Percentiles rank a stretch among this genome's conserved stretches.
phyloP scores from a whole-genome alignment of 1,284 basidiomycete genomes.

The Moesziomyces aphidis region DNA sequence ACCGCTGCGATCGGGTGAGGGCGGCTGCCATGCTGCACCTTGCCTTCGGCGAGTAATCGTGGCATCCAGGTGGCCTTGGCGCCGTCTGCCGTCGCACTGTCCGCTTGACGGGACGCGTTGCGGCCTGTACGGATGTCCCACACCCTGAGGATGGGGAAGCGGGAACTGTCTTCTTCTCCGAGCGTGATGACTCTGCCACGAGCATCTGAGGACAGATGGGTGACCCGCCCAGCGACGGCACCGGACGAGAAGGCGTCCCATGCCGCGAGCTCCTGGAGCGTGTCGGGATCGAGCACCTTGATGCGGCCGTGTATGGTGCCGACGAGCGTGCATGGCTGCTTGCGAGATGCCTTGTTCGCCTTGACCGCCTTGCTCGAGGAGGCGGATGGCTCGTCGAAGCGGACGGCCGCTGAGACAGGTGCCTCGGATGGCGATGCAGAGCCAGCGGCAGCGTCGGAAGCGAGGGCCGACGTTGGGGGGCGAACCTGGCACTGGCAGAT shows the following conservation, averaged over 20 bases:
- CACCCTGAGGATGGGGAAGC: conserved; percentile 58
- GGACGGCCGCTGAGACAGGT: conserved; percentile 7
- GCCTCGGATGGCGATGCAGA: conserved; percentile 1
- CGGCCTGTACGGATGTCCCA: conserved; percentile 58
- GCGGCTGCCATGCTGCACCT: conserved; percentile 60
- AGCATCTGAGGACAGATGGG: conserved; percentile 53
- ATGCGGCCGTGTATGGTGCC: conserved; percentile 49
- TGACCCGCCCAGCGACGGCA: conserved; percentile 38
- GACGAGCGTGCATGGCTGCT: conserved; percentile 46
- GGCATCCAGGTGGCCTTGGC: conserved; percentile 38
- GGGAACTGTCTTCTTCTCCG: conserved; percentile 52
- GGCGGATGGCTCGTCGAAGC: conserved; percentile 9
- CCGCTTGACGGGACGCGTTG: conserved; percentile 4
- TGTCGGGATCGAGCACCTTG: conserved; percentile 55
- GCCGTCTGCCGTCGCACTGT: neutral
- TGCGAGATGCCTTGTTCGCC: conserved; percentile 2
- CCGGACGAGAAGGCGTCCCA: conserved; percentile 57
- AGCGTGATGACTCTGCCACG: conserved; percentile 50
- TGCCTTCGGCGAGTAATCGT: conserved; percentile 53
- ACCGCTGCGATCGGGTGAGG: conserved; percentile 75
- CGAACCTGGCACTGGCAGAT: conserved; percentile 47
- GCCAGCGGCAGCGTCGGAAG: neutral
- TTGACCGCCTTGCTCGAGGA: conserved; percentile 4
- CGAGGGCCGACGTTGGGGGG: conserved; percentile 28
- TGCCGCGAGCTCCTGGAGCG: conserved; percentile 36